Conservation (phyloP, 1,284 basidiomycete genomes). For the Ustilago loliicola region DNA sequence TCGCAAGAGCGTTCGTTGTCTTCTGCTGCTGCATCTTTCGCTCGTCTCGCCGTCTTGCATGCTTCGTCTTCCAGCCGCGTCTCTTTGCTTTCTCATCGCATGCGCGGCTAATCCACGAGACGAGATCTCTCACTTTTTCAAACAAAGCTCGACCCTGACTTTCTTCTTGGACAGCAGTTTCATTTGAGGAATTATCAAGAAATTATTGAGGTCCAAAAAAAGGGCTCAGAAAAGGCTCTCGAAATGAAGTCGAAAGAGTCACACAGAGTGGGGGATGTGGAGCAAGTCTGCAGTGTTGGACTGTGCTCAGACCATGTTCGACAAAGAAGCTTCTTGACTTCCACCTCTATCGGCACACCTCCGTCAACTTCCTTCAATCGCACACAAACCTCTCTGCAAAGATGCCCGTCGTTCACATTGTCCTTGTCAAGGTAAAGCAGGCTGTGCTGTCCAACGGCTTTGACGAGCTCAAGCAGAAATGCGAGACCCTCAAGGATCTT, state of each 20-base stretch:
- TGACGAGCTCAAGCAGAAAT: conserved; percentile 62
- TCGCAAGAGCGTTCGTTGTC: conserved; percentile 16
- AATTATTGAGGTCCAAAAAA: background rate
- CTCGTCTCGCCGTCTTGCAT: background rate
- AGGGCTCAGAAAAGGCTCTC: background rate
- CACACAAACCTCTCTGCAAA: background rate
- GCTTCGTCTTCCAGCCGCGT: background rate
- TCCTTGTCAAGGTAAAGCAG: conserved; percentile 64
- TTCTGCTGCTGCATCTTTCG: background rate
- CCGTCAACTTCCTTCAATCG: background rate
- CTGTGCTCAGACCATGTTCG: conserved; percentile 14
- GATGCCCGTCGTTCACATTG: conserved; percentile 62
- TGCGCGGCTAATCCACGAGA: background rate
- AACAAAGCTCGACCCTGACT: background rate
- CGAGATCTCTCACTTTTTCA: conserved; percentile 1
- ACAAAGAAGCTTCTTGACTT: background rate
- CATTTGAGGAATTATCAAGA: background rate
- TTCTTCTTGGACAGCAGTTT: background rate
- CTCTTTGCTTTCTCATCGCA: conserved; percentile 6
- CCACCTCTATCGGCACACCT: conserved; percentile 1
- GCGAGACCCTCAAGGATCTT: conserved; percentile 57
- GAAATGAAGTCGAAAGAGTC: background rate
- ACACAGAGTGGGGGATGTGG: conserved; percentile 8
- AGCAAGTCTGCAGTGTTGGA: conserved; percentile 1
- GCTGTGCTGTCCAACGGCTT: conserved; percentile 60